Conservation (phyloP, 768 basidiomycete species). For the Leccinellum luteum region DNA sequence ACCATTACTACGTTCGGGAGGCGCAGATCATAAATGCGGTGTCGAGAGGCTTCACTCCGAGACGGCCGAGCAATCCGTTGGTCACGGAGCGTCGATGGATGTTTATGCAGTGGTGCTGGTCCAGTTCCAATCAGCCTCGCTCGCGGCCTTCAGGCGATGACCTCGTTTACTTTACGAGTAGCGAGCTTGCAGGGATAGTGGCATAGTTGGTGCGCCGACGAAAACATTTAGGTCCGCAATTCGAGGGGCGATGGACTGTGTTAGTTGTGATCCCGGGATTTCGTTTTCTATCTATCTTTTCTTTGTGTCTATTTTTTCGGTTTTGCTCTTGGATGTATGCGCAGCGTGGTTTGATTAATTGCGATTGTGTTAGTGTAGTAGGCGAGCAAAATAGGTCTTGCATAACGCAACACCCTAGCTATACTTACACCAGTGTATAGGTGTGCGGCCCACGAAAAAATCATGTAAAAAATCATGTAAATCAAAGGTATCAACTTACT, state of each 20-base stretch:
- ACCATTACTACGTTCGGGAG: constrained; percentile 11
- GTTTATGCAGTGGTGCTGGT: constrained; percentile 13
- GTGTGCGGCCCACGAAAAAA: too few relatives aligned
- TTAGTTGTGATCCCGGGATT: background rate
- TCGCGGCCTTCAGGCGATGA: constrained; percentile 32
- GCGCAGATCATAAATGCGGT: constrained; percentile 10
- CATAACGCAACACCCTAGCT: too few relatives aligned
- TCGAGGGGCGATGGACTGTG: background rate
- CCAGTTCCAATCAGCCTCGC: constrained; percentile 22
- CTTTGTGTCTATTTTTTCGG: background rate
- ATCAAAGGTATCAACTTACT: too few relatives aligned
- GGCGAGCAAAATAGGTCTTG: too few relatives aligned
- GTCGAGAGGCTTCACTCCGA: constrained; percentile 12
- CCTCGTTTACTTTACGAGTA: constrained; percentile 18
- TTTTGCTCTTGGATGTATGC: too few relatives aligned
- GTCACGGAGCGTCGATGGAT: constrained; percentile 12
- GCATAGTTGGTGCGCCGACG: background rate
- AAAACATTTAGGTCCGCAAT: background rate
- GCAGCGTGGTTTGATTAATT: background rate
- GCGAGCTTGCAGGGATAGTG: background rate
- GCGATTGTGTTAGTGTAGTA: background rate
- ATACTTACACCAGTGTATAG: too few relatives aligned
- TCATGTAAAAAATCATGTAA: too few relatives aligned
- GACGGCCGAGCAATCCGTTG: background rate
- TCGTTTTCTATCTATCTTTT: background rate